A percentile compares a stretch with the other conserved stretches of the same genome.
Evolutionary conservation across 225 moss, liverwort and hornwort species (phyloP).

Genomic region (Straminergon stramineum): DNA sequence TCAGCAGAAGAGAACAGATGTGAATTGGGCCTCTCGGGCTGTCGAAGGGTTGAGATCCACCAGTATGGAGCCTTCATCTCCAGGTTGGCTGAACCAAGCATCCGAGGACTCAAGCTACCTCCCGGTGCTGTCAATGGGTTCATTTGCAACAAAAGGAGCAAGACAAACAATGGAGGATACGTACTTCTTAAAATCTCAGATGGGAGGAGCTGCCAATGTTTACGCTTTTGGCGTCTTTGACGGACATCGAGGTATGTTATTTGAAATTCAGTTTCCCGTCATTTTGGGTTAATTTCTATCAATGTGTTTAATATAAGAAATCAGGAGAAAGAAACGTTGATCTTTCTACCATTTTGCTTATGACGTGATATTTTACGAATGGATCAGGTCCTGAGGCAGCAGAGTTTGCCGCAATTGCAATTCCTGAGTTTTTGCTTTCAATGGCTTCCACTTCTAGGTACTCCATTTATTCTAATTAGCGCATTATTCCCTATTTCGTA

Average conservation of each 20-base stretch:
- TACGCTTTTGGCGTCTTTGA: slow-evolving; percentile 59
- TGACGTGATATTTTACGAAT: neutral
- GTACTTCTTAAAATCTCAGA: slow-evolving; percentile 22
- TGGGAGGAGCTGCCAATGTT: slow-evolving; percentile 33
- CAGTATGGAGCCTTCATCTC: neutral
- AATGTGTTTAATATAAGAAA: neutral
- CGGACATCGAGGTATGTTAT: slow-evolving; percentile 49
- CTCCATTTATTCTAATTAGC: neutral
- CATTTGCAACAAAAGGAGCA: slow-evolving; percentile 54
- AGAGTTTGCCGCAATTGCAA: slow-evolving; percentile 52
- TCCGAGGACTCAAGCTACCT: slow-evolving; percentile 7
- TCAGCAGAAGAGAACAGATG: slow-evolving; percentile 43
- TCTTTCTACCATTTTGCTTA: neutral
- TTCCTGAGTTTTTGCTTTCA: slow-evolving; percentile 40
- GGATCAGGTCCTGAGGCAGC: slow-evolving; percentile 60
- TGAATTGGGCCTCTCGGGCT: slow-evolving; percentile 42
- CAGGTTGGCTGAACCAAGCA: slow-evolving; percentile 17
- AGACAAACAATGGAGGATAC: slow-evolving; percentile 72
- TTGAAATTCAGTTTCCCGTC: neutral
- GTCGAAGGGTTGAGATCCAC: slow-evolving; percentile 14
- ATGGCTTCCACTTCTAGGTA: slow-evolving; percentile 31
- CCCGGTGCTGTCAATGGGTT: slow-evolving; percentile 44
- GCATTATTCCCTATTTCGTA: neutral
- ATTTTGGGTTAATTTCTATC: neutral
- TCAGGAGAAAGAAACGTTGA: neutral